Evolutionary conservation across 768 basidiomycete species (phyloP).

Genomic region (Aureoboletus auriporus): DNA sequence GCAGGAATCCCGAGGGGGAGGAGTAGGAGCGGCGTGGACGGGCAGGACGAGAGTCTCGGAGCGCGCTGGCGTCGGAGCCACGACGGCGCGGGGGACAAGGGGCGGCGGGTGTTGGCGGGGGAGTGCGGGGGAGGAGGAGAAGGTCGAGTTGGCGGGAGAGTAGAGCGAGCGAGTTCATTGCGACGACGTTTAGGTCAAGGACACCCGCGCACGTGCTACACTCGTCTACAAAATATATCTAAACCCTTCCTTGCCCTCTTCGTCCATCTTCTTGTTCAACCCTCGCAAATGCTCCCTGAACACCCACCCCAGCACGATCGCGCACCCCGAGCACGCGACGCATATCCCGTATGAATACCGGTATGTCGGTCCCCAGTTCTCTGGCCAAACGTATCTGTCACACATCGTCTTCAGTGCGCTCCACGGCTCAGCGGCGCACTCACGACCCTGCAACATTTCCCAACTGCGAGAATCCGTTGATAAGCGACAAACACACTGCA

Average conservation of each 20-base stretch:
- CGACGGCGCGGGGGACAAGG: constrained; percentile 22
- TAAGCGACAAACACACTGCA: constrained; percentile 77
- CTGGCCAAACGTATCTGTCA: constrained; percentile 61
- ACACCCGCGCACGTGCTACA: no score
- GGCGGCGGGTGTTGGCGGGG: constrained; percentile 51
- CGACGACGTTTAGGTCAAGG: neutral
- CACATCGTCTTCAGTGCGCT: neutral
- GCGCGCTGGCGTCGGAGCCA: constrained; percentile 24
- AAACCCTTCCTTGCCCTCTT: constrained; percentile 37
- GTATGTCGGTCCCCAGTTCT: constrained; percentile 68
- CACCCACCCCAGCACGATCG: constrained; percentile 47
- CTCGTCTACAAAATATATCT: constrained; percentile 43
- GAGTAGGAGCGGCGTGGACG: constrained; percentile 59
- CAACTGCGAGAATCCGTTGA: constrained; percentile 78
- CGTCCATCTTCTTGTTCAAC: constrained; percentile 39
- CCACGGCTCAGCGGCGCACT: constrained; percentile 26
- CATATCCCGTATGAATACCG: constrained; percentile 68
- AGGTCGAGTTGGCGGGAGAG: constrained; percentile 82
- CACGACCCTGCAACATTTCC: constrained; percentile 84
- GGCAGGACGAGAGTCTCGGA: constrained; percentile 18
- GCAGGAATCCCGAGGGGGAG: constrained; percentile 50
- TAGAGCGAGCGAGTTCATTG: constrained; percentile 80
- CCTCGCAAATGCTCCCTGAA: constrained; percentile 41
- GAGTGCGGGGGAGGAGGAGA: constrained; percentile 56
- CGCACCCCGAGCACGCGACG: constrained; percentile 44